Conservation (phyloP, 2,329 filamentous ascomycete species). For the Colletotrichum melonis region DNA sequence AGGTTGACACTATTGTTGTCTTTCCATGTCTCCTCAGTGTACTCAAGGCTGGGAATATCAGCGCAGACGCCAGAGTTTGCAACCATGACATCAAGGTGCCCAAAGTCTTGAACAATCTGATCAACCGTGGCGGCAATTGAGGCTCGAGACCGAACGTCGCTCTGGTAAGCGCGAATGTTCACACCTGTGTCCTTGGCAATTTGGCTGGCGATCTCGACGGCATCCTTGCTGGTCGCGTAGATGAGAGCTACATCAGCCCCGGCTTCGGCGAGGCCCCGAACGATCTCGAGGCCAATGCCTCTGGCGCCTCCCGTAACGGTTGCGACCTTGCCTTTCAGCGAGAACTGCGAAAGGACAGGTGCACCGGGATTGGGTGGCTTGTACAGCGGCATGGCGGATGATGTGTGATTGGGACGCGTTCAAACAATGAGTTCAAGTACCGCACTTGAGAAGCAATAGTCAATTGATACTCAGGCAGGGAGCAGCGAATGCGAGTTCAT, state of each 20-base stretch:
- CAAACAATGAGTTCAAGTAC: background rate
- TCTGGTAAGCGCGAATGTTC: background rate
- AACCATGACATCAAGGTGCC: background rate
- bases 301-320: background rate
- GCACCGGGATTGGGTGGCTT: background rate
- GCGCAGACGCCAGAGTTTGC: background rate
- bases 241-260: background rate
- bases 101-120: background rate
- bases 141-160: background rate
- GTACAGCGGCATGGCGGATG: background rate
- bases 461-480: background rate
- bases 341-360: background rate
- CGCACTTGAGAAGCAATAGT: too few species aligned
- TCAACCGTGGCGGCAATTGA: background rate
- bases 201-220: background rate
- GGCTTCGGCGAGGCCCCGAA: background rate
- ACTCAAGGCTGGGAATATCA: background rate
- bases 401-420: background rate
- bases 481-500: background rate
- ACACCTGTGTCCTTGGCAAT: background rate
- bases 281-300: background rate
- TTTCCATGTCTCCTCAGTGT: background rate
- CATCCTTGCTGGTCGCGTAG: background rate
- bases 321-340: background rate
- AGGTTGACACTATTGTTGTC: background rate